phyloP scores from a whole-genome alignment of 2,329 filamentous ascomycete species.

The Shiraia sp. region DNA sequence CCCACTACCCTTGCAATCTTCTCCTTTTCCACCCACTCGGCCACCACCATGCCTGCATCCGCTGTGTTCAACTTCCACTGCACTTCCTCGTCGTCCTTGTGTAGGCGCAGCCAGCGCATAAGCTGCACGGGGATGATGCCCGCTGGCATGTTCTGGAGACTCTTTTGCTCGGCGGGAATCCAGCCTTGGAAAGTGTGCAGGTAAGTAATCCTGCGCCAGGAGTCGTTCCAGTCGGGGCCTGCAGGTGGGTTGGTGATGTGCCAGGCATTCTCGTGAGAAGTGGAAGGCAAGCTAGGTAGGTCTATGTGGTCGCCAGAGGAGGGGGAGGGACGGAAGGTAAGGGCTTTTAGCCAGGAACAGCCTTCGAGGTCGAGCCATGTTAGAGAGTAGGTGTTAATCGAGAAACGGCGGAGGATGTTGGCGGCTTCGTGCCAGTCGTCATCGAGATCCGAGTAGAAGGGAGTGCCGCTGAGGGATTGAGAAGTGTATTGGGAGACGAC shows the following conservation, averaged over 20 bases:
- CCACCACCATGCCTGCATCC: slow-evolving; percentile 23
- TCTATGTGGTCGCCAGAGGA: neutral
- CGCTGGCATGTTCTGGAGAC: slow-evolving; percentile 41
- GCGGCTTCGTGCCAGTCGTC: slow-evolving; percentile 61
- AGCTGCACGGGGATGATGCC: slow-evolving; percentile 39
- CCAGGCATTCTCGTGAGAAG: neutral
- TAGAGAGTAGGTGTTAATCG: slow-evolving; percentile 60
- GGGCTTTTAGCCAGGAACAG: slow-evolving; percentile 60
- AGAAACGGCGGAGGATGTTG: slow-evolving; percentile 60
- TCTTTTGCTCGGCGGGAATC: slow-evolving; percentile 42
- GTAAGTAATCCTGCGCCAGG: slow-evolving; percentile 51
- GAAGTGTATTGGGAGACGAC: slow-evolving; percentile 49
- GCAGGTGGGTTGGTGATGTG: slow-evolving; percentile 4
- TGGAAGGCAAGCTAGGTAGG: neutral
- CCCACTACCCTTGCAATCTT: slow-evolving; percentile 38
- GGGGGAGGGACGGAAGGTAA: slow-evolving; percentile 46
- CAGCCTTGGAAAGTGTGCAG: slow-evolving; percentile 51
- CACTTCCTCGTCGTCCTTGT: slow-evolving; percentile 23
- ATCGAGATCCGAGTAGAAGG: slow-evolving; percentile 58
- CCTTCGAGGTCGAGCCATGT: slow-evolving; percentile 66
- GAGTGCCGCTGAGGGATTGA: slow-evolving; percentile 55
- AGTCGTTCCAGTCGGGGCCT: slow-evolving; percentile 45
- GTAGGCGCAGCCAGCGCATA: slow-evolving; percentile 41
- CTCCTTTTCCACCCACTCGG: slow-evolving; percentile 47
- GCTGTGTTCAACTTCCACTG: slow-evolving; percentile 21